Percentiles rank a stretch among this genome's conserved stretches.
Evolutionary conservation across 768 basidiomycete species (phyloP).

Genomic region (Pulveroboletus sp.): DNA sequence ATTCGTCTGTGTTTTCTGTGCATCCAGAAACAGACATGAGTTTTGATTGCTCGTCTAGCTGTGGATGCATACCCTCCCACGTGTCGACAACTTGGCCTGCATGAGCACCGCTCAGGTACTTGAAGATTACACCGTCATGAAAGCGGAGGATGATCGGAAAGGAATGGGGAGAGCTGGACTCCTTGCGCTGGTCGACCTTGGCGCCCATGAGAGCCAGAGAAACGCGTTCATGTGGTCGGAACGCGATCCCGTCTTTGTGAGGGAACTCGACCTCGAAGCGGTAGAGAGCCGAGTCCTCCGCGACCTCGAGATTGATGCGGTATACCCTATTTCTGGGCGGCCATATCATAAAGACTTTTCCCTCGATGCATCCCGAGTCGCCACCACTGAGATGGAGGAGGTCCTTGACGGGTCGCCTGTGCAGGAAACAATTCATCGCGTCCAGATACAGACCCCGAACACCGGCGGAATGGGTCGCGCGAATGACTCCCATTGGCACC

Average conservation of each 20-base stretch:
- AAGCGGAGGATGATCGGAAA: constrained; percentile 43
- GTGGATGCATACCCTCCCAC: constrained; percentile 34
- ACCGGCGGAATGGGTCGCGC: neutral
- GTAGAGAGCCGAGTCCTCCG: constrained; percentile 13
- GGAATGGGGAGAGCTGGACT: constrained; percentile 27
- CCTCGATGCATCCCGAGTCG: constrained; percentile 39
- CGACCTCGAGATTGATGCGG: constrained; percentile 31
- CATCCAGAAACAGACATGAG: neutral
- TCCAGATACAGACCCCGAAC: no score
- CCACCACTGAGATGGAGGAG: constrained; percentile 30
- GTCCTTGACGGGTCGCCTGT: constrained; percentile 30
- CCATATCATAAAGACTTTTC: constrained; percentile 46
- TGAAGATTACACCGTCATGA: constrained; percentile 39
- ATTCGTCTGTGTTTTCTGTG: constrained; percentile 21
- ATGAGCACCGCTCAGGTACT: constrained; percentile 32
- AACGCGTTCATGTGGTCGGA: constrained; percentile 42
- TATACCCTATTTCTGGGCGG: constrained; percentile 25
- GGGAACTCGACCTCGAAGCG: constrained; percentile 40
- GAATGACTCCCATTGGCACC: constrained; percentile 3
- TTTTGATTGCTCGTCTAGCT: neutral
- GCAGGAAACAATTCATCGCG: constrained; percentile 19
- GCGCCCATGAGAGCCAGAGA: constrained; percentile 47
- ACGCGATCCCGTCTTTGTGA: constrained; percentile 32
- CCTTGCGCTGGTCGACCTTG: constrained; percentile 28
- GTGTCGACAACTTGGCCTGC: constrained; percentile 36